Base-by-base conservation (phyloP, 225 moss, liverwort and hornwort genomes). In the Sphagnum contortum region DNA sequence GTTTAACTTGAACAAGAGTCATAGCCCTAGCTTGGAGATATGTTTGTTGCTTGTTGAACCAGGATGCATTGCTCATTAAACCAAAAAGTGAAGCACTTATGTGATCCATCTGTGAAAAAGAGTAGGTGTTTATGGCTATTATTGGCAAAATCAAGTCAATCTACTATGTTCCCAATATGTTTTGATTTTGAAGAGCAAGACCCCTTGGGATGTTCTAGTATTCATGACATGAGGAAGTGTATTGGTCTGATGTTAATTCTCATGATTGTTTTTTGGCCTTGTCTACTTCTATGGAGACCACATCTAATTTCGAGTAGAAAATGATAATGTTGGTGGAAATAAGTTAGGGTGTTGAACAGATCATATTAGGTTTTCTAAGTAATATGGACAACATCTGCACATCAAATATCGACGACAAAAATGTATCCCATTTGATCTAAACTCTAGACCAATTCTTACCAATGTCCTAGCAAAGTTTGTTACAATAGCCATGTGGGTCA, bases 31-130 rank as follows among this genome's bases (percentile, higher is more conserved):
- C n/a, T n/a, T n/a, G n/a, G n/a, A n/a, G n/a, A n/a, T n/a, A n/a
- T n/a, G n/a, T n/a, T n/a, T n/a, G n/a, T n/a, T n/a, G n/a, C n/a
- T n/a, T n/a, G n/a, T n/a, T n/a, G n/a, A n/a, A n/a, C n/a, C 83
- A 96, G 96, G 98, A 98, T 77, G 98, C 98, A 4, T 77, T 98
- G 78, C 86, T 98, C 49, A 88, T 98, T 70, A 87, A 89, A 69
- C 98, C 93, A 47, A 76, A 91, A 57, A 93, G 82, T 72, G 98
- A 98, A 73, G 74, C 76, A 48, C 73, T 98, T 55, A 60, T 98
- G 72, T 91, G 84, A 60, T 89, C 98, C 45, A 77, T 98, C 66
- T 98, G 98, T 77, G 76, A 85, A 50, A 81, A 91, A 69, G 98
- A 98, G 76, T 87, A 91, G 73, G 91, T 98, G 57, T 98, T 91